These are phyloP conservation scores for Wickerhamiella pararugosa DNA, from an alignment of 1,139 yeast species.

Conservation along the genomic window DNA sequence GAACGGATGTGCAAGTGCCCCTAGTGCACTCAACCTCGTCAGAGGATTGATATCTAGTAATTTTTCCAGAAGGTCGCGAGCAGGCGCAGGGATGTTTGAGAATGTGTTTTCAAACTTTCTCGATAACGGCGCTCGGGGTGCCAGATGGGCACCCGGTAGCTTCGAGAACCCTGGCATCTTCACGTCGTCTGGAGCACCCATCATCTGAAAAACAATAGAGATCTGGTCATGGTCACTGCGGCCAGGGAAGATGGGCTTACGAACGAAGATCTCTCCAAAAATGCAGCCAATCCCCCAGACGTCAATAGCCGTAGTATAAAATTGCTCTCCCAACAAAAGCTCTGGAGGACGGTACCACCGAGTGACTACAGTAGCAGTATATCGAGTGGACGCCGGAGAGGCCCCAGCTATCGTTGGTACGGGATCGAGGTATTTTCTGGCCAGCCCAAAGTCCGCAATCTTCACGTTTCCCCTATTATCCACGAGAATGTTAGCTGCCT, in stretches of 20 bases:
- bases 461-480: slow-evolving; percentile 65
- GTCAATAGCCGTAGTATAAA: slow-evolving; percentile 87
- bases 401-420: slow-evolving; percentile 58
- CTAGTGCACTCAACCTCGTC: slow-evolving; percentile 59
- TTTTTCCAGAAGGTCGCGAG: slow-evolving; percentile 21
- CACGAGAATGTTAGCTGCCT: slow-evolving; percentile 80
- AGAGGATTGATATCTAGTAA: slow-evolving; percentile 41
- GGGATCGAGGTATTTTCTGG: slow-evolving; percentile 62
- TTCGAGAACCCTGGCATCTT: slow-evolving; percentile 51
- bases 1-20: slow-evolving; percentile 58
- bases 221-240: slow-evolving; percentile 85
- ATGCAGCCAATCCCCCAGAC: slow-evolving; percentile 98
- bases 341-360: slow-evolving; percentile 98
- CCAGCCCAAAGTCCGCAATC: slow-evolving; percentile 89
- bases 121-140: slow-evolving; percentile 29
- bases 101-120: slow-evolving; percentile 42
- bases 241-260: slow-evolving; percentile 75
- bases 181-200: slow-evolving; percentile 62
- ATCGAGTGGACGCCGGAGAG: slow-evolving; percentile 34
- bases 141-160: slow-evolving; percentile 43
- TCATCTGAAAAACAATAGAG: slow-evolving; percentile 55
- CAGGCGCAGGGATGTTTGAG: slow-evolving; percentile 23
- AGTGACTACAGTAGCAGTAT: slow-evolving; percentile 87
- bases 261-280: slow-evolving; percentile 75
- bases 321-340: slow-evolving; percentile 65